Base-by-base conservation (phyloP, 306 rosid species). In the Cicer bijugum region DNA sequence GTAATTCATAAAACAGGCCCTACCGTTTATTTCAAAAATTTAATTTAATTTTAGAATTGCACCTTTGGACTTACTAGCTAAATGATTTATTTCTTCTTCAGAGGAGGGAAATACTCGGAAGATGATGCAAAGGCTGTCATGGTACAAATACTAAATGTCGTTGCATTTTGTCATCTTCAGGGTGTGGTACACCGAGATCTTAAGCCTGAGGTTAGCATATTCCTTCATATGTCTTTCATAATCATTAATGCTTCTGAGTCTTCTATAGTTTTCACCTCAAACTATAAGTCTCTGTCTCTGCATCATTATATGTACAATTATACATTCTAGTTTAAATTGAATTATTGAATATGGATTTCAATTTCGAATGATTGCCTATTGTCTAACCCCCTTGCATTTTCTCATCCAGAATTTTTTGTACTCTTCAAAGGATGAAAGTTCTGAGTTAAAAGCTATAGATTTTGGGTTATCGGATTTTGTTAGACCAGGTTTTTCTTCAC, bases 181-280 rank as follows among this genome's bases (percentile, higher is more conserved):
- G 99, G 99, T 12, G 97, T 95, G 80, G 99, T 92, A 71, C 99
- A 95, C 74, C 90, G 99, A n/a, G 99, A 95, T 88, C 99, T 95
- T 75, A 95, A 95, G 82, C 99, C 99, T 58, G 99, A 95, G 97
- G 99, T 93, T 74, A 67, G 75, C 46, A 12, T 44, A 66, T 81
- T 59, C 52, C 72, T 57, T 56, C 72, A 23, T 40, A 67, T 77
- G 69, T 58, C 20, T 47, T 63, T 76, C 67, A 59, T 28, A 37
- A 48, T 58, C 23, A 76, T 64, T 72, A 76, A 53, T 67, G 50
- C 67, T 19, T 59, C n/a, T 12, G 43, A 53, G 37, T 55, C 62
- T 39, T 17, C 80, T 66, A 33, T 59, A 68, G 9, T 56, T 60
- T 60, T 44, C 51, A 60, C 9, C 42, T 39, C 39, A 70, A 6